These are phyloP conservation scores for Moelleriella libera DNA, from an alignment of 2,329 filamentous ascomycete genomes.

Conservation along the genomic window DNA sequence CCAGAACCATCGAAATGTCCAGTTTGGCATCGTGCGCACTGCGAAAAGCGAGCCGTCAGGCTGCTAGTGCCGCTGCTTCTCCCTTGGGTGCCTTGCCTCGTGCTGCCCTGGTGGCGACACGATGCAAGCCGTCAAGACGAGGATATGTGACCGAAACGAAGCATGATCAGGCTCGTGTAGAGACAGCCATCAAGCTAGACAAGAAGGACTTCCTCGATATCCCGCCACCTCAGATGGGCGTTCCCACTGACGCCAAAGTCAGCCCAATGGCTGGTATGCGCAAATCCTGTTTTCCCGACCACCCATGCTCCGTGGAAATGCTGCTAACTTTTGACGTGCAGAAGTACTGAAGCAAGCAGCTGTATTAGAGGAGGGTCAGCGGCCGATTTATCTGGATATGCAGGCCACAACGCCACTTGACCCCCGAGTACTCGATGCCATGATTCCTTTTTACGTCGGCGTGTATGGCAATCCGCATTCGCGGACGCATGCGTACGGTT, in stretches of 20 bases:
- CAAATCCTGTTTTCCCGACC: neutral
- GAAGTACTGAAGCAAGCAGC: slow-evolving; percentile 84
- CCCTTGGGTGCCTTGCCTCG: slow-evolving; percentile 15
- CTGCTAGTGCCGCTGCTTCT: slow-evolving; percentile 22
- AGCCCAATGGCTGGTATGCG: slow-evolving; percentile 54
- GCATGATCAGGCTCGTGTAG: slow-evolving; percentile 67
- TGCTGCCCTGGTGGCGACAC: slow-evolving; percentile 14
- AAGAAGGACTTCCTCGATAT: slow-evolving; percentile 65
- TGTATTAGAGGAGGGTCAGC: slow-evolving; percentile 79
- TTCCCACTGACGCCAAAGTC: slow-evolving; percentile 41
- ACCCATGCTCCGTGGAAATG: neutral
- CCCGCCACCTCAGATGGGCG: slow-evolving; percentile 16
- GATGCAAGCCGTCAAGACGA: slow-evolving; percentile 25
- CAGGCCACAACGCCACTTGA: slow-evolving; percentile 94
- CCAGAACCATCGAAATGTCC: slow-evolving; percentile 31
- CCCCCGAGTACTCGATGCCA: slow-evolving; percentile 85
- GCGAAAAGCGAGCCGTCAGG: slow-evolving; percentile 58
- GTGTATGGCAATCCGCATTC: slow-evolving; percentile 96
- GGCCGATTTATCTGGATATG: slow-evolving; percentile 97
- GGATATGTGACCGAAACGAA: slow-evolving; percentile 77
- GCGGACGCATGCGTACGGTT: slow-evolving; percentile 92
- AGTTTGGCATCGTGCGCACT: slow-evolving; percentile 53
- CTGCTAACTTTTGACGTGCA: slow-evolving; percentile 10
- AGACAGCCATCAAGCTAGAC: slow-evolving; percentile 74
- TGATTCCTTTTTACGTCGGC: slow-evolving; percentile 89